Conservation (phyloP, 1,284 basidiomycete species). For the Malassezia obtusa region DNA sequence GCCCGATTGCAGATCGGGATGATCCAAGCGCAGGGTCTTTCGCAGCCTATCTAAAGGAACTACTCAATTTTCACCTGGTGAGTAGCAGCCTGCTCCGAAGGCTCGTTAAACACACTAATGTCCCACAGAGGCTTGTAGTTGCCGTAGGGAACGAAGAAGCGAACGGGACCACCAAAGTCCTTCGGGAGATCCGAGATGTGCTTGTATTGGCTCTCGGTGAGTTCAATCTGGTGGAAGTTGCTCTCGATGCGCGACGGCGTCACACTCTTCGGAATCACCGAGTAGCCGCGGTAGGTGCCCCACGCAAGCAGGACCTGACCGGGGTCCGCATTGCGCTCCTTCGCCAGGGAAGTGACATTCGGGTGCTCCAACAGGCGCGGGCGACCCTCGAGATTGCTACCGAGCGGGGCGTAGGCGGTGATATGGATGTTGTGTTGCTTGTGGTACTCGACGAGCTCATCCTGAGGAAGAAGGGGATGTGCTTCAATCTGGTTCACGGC, state of each 20-base stretch:
- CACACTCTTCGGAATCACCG: conserved; percentile 50
- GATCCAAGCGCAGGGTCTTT: too few relatives aligned
- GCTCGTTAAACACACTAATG: conserved; percentile 38
- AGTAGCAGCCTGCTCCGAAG: conserved; percentile 24
- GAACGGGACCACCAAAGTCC: conserved; percentile 31
- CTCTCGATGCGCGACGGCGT: conserved; percentile 44
- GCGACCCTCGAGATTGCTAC: conserved; percentile 39
- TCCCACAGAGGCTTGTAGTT: conserved; percentile 29
- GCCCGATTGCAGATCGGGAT: too few relatives aligned
- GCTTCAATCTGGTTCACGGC: conserved; percentile 73
- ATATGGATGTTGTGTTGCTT: conserved; percentile 43
- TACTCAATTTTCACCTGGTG: conserved; percentile 31
- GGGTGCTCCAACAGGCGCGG: conserved; percentile 39
- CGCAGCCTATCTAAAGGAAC: neutral
- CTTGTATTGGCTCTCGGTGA: conserved; percentile 40
- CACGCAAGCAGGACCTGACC: conserved; percentile 49
- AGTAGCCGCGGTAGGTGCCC: conserved; percentile 47
- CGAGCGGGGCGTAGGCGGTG: conserved; percentile 50
- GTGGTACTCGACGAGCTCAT: conserved; percentile 33
- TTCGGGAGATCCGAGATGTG: conserved; percentile 25
- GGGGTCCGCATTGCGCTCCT: conserved; percentile 40
- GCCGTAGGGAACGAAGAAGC: conserved; percentile 38
- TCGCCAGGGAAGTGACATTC: conserved; percentile 43
- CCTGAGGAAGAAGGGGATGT: conserved; percentile 56
- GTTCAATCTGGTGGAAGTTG: conserved; percentile 47